Base-by-base conservation (phyloP, 1,139 yeast species). In the Spathaspora sp. region DNA sequence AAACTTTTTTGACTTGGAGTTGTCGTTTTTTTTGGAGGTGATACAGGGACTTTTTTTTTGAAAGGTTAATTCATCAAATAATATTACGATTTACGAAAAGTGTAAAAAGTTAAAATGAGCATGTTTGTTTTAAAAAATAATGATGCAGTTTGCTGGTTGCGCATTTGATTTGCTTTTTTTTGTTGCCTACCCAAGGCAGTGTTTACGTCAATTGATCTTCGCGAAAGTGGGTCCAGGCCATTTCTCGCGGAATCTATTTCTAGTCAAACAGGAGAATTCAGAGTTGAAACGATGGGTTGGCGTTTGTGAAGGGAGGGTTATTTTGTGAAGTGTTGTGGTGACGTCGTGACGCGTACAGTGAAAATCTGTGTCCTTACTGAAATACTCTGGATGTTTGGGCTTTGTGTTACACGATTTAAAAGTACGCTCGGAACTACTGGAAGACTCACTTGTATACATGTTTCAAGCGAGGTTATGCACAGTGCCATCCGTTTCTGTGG, bases 11-110 rank as follows among this genome's bases (percentile, higher is more conserved):
- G 36, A 31, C 36, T 31, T 31, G 36, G 15, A 4, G 36, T 31
- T 13, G 36, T 31, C 36, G 13, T 4, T 31, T 31, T n/a, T 31
- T 31, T 31, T n/a, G 18, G 18, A 17, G 18, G 36, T 13, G 15
- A 15, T 13, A 31, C 36, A 31, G 36, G 36, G 36, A 31, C 36
- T 26, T 31, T 31, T 26, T 31, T 31, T 31, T 31, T 31, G 18
- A 31, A 31, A 31, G 15, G 36, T 31, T 31, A 31, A 13, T 31
- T 13, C 36, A 31, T 31, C 17, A 31, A 31, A 31, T 31, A 31
- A 31, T 31, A 31, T 13, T 31, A n/a, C 8, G 36, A 31, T 31
- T 31, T 31, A 31, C 36, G 36, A 31, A 31, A 31, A 31, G 11
- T 31, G 36, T 31, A 31, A 31, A 31, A 31, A 31, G 18, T 31